These are phyloP conservation scores for Leccinum pellstonianum DNA, from an alignment of 768 basidiomycete species.

Conservation along the genomic window DNA sequence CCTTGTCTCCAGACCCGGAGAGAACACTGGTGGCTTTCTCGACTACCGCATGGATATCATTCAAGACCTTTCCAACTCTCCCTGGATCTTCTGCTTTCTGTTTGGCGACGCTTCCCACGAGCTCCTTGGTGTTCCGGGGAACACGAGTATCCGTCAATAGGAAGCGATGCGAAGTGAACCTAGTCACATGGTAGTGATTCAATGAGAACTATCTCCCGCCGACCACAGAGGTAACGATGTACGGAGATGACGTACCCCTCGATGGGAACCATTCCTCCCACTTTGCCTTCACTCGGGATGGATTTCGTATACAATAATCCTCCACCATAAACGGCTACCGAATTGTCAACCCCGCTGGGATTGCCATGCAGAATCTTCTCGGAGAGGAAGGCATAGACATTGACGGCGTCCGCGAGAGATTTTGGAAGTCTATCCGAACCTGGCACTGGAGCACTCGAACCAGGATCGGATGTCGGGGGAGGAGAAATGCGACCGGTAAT, in stretches of 20 bases:
- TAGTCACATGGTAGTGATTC: slow-evolving; percentile 29
- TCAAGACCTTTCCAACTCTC: slow-evolving; percentile 71
- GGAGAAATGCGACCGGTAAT: slow-evolving; percentile 65
- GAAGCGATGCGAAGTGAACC: slow-evolving; percentile 90
- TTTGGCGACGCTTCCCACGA: slow-evolving; percentile 86
- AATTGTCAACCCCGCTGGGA: slow-evolving; percentile 97
- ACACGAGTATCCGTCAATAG: slow-evolving; percentile 91
- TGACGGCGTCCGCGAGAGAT: slow-evolving; percentile 72
- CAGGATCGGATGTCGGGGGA: slow-evolving; percentile 37
- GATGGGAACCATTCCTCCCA: slow-evolving; percentile 81
- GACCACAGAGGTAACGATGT: background rate
- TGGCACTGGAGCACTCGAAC: slow-evolving; percentile 29
- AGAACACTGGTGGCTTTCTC: slow-evolving; percentile 77
- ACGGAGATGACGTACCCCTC: slow-evolving; percentile 60
- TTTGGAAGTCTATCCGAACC: slow-evolving; percentile 58
- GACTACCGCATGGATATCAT: slow-evolving; percentile 80
- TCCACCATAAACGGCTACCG: slow-evolving; percentile 89
- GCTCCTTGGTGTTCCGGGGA: slow-evolving; percentile 89
- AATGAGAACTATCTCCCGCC: slow-evolving; percentile 1
- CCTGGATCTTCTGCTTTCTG: slow-evolving; percentile 83
- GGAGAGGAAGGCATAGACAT: slow-evolving; percentile 89
- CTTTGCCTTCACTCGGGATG: slow-evolving; percentile 52
- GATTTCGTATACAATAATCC: slow-evolving; percentile 86
- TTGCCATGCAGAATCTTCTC: slow-evolving; percentile 98
- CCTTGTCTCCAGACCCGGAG: slow-evolving; percentile 44